Conservation (phyloP, 176 grass and related monocot genomes). For the Eragrostis nindensis region DNA sequence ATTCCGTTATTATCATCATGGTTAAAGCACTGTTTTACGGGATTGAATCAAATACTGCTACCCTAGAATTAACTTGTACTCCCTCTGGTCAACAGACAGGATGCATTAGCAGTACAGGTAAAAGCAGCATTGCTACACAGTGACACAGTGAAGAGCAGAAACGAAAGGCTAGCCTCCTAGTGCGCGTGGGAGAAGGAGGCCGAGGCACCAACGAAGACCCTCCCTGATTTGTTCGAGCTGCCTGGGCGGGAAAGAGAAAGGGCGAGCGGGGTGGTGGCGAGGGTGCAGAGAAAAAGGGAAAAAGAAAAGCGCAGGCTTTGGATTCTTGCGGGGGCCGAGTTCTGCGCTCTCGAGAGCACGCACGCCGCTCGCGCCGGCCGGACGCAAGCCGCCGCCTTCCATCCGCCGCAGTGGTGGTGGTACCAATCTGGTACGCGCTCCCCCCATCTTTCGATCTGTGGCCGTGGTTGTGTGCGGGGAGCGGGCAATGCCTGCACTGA, state of each 20-base stretch:
- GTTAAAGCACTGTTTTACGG: neutral
- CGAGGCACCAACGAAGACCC: neutral
- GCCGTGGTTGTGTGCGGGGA: neutral
- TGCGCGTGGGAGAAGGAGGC: neutral
- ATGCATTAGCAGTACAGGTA: neutral
- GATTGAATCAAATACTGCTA: neutral
- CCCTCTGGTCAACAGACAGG: neutral
- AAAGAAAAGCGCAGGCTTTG: neutral
- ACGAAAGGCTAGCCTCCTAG: neutral
- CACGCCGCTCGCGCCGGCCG: neutral
- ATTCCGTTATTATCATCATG: no score
- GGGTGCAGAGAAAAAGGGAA: neutral
- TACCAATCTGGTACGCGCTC: constrained; percentile 34
- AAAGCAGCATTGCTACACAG: neutral
- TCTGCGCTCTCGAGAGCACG: constrained; percentile 5
- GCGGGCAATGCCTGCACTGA: constrained; percentile 21
- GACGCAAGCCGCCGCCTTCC: constrained; percentile 13
- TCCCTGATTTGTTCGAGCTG: constrained; percentile 41
- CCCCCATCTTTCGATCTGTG: constrained; percentile 9
- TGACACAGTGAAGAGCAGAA: neutral
- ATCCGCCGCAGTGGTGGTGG: neutral
- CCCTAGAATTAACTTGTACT: no score
- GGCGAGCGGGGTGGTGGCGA: neutral
- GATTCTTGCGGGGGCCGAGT: constrained; percentile 36
- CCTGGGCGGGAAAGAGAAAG: constrained; percentile 59